These are phyloP conservation scores for Dissophora ornata DNA, from an alignment of 192 early-diverging fungal genomes.

Conservation along the genomic window DNA sequence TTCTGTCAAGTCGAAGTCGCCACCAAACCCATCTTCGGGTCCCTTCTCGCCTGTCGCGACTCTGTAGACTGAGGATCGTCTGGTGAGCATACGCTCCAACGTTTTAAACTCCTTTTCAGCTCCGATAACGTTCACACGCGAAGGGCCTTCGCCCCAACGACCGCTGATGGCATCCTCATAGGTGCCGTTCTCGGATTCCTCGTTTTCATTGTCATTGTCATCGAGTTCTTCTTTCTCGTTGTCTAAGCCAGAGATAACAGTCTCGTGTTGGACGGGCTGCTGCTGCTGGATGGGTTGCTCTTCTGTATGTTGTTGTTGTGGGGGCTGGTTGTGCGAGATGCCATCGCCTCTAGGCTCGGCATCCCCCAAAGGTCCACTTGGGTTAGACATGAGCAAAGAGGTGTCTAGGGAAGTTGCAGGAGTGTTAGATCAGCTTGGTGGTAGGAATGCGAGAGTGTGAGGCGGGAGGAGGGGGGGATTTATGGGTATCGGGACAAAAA, in stretches of 20 bases:
- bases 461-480: too few relatives aligned
- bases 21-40: conserved; percentile 16
- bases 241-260: conserved; percentile 26
- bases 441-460: too few relatives aligned
- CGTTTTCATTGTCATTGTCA: conserved; percentile 18
- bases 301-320: background rate
- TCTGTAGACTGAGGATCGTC: conserved; percentile 23
- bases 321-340: conserved; percentile 29
- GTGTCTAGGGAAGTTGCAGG: background rate
- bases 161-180: conserved; percentile 37
- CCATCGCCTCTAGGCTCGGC: conserved; percentile 9
- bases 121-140: conserved; percentile 26
- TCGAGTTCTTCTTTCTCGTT: conserved; percentile 33
- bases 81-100: conserved; percentile 38
- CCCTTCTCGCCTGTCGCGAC: conserved; percentile 27
- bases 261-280: conserved; percentile 12
- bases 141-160: conserved; percentile 53
- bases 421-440: background rate
- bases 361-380: conserved; percentile 39
- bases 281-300: background rate
- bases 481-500: too few relatives aligned
- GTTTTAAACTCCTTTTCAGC: conserved; percentile 34
- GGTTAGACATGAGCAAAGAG: conserved; percentile 36
- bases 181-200: conserved; percentile 3
- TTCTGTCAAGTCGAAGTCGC: conserved; percentile 58